Evolutionary conservation across 805 yeast species (phyloP).

Genomic region (Candida pseudofarinosa): DNA sequence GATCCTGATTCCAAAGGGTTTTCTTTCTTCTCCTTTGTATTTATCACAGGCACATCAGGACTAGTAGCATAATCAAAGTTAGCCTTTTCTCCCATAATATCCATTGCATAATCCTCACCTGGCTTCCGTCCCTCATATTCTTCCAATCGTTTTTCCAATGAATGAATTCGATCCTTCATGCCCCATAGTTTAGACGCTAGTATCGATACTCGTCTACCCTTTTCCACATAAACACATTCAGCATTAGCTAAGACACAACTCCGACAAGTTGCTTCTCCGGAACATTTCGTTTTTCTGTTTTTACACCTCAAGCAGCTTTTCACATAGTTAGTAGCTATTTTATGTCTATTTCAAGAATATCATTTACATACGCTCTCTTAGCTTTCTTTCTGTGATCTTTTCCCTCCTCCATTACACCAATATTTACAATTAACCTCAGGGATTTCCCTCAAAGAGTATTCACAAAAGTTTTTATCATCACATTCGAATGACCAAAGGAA

Average conservation of each 20-base stretch:
- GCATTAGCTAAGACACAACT: slow-evolving; percentile 11
- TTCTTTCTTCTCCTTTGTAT: neutral
- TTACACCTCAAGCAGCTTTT: slow-evolving; percentile 18
- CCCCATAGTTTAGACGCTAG: slow-evolving; percentile 2
- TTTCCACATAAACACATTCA: slow-evolving; percentile 20
- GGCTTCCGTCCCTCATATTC: neutral
- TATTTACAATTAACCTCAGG: neutral
- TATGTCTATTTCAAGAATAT: neutral
- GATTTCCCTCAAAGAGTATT: neutral
- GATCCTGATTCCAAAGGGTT: slow-evolving; percentile 1
- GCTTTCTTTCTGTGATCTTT: neutral
- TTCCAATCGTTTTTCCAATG: neutral
- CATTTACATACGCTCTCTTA: neutral
- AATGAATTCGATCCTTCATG: neutral
- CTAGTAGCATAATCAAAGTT: neutral
- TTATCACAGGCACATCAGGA: neutral
- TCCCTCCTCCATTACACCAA: neutral
- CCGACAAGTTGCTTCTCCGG: slow-evolving; percentile 22
- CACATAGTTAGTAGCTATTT: neutral
- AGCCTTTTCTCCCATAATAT: neutral
- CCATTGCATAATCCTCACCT: neutral
- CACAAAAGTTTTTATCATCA: neutral
- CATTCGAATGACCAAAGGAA: neutral
- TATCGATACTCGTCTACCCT: slow-evolving; percentile 15
- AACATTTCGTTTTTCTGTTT: slow-evolving; percentile 22